These are phyloP conservation scores for Picea engelmannii DNA, from an alignment of 83 land plant species.

Conservation along the genomic window DNA sequence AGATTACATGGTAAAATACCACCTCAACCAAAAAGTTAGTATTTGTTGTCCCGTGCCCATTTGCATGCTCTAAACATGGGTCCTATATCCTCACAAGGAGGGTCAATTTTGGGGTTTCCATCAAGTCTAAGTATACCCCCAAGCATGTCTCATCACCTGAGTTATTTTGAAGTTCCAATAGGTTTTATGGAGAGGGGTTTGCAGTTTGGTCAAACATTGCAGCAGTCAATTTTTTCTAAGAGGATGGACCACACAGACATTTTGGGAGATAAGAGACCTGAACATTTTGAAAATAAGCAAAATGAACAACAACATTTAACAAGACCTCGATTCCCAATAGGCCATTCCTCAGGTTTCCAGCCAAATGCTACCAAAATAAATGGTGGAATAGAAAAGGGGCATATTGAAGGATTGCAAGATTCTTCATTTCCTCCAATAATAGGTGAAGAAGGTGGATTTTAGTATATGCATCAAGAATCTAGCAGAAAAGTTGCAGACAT, in stretches of 20 bases:
- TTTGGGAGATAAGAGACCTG: constrained; percentile 21
- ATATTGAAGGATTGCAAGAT: constrained; percentile 9
- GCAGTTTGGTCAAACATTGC: too few relatives aligned
- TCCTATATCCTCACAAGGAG: constrained; percentile 15
- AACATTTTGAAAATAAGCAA: constrained; percentile 24
- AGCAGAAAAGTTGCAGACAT: constrained; percentile 17
- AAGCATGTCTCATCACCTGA: constrained; percentile 15
- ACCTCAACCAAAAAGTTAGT: constrained; percentile 14
- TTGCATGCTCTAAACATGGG: neutral
- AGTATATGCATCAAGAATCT: constrained; percentile 22
- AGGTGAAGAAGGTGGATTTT: constrained; percentile 26
- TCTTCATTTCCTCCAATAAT: constrained; percentile 14
- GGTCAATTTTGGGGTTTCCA: constrained; percentile 13
- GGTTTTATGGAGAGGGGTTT: too few relatives aligned
- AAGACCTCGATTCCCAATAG: constrained; percentile 12
- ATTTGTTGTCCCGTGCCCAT: constrained; percentile 15
- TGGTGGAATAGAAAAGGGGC: constrained; percentile 22
- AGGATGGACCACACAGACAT: constrained; percentile 19
- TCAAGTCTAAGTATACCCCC: constrained; percentile 15
- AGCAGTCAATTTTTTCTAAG: too few relatives aligned
- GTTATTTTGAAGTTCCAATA: too few relatives aligned
- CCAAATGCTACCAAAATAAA: constrained; percentile 16
- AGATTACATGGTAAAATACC: constrained; percentile 27
- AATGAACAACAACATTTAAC: constrained; percentile 16
- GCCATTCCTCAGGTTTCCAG: constrained; percentile 10